These are phyloP conservation scores for Stipa capillata DNA, from an alignment of 176 grass and related monocot species.

Conservation along the genomic window DNA sequence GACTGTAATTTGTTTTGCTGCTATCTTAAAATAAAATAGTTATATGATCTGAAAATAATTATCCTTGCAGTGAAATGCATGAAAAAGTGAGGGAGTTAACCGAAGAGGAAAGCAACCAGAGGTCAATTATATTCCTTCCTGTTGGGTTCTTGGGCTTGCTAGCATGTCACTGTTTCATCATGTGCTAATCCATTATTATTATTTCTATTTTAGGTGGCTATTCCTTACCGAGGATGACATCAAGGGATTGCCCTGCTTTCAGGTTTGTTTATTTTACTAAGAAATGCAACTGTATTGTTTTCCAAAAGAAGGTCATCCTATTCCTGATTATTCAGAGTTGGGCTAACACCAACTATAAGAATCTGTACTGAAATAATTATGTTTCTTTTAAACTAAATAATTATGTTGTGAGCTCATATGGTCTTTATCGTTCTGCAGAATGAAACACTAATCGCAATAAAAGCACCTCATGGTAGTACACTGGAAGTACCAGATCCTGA, in stretches of 20 bases:
- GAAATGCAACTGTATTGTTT: background rate
- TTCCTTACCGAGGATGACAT: constrained; percentile 95
- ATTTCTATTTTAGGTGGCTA: constrained; percentile 62
- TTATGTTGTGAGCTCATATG: constrained; percentile 22
- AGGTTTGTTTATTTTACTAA: constrained; percentile 45
- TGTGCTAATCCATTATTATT: background rate
- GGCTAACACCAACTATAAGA: background rate
- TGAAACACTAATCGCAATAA: constrained; percentile 81
- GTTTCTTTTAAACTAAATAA: background rate
- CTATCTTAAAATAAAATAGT: constrained; percentile 17
- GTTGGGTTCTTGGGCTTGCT: constrained; percentile 6
- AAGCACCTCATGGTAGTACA: constrained; percentile 86
- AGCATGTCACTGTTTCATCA: background rate
- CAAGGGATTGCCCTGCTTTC: constrained; percentile 85
- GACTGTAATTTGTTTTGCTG: background rate
- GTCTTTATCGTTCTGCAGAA: constrained; percentile 46
- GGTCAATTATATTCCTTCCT: constrained; percentile 34
- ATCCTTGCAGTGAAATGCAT: constrained; percentile 59
- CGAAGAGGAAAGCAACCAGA: constrained; percentile 72
- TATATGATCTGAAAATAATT: constrained; percentile 16
- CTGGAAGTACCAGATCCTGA: constrained; percentile 91
- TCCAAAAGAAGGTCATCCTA: background rate
- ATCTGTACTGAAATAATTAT: background rate
- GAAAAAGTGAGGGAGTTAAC: constrained; percentile 65
- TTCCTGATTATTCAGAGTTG: background rate